Conservation (phyloP, 768 basidiomycete species). For the Mycena metata region DNA sequence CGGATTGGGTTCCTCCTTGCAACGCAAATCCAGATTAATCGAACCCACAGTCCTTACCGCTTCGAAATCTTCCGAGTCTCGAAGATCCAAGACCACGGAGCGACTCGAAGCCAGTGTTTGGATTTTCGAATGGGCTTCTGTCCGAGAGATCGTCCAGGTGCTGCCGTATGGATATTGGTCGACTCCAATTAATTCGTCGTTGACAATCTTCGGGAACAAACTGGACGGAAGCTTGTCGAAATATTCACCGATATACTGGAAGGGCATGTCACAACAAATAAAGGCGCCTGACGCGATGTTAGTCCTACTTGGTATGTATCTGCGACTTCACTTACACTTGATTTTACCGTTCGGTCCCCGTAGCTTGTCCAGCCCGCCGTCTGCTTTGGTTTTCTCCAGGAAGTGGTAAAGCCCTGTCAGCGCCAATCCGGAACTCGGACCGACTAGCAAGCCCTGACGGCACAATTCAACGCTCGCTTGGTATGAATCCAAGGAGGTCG, state of each 20-base stretch:
- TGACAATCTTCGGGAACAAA: constrained; percentile 25
- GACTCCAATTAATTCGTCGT: constrained; percentile 26
- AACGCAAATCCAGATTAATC: constrained; percentile 22
- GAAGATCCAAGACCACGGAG: constrained; percentile 24
- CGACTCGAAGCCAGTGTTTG: background rate
- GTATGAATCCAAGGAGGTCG: constrained; percentile 29
- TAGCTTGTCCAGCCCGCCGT: constrained; percentile 21
- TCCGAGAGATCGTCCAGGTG: constrained; percentile 25
- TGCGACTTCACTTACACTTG: constrained; percentile 22
- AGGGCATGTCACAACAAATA: constrained; percentile 34
- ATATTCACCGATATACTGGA: constrained; percentile 31
- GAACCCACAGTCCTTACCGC: constrained; percentile 6
- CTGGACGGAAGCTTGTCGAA: constrained; percentile 28
- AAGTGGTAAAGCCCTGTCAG: constrained; percentile 26
- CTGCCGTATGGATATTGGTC: constrained; percentile 33
- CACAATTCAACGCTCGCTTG: constrained; percentile 28
- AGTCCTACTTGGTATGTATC: background rate
- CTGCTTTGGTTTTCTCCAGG: constrained; percentile 23
- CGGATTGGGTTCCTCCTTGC: constrained; percentile 23
- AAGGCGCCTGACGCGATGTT: constrained; percentile 25
- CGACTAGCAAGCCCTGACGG: constrained; percentile 33
- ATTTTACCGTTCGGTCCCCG: constrained; percentile 29
- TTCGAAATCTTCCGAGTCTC: constrained; percentile 20
- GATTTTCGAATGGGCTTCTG: constrained; percentile 9
- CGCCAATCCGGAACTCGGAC: constrained; percentile 31